Evolutionary conservation across 148 eudicot species (phyloP), one percentile per base, ranked within the genome.

Genomic region (Rheum nobile): DNA sequence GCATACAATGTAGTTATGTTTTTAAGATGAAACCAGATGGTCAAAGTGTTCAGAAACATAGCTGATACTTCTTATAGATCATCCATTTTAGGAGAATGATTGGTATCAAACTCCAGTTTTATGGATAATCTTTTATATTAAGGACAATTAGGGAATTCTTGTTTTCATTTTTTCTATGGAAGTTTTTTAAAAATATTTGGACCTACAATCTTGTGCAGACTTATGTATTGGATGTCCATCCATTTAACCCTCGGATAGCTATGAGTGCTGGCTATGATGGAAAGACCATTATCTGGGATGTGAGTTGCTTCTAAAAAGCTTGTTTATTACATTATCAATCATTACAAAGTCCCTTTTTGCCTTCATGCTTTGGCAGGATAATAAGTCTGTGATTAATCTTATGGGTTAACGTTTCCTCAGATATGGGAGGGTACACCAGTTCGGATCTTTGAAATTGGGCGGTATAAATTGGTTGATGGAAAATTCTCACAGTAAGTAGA

Each of bases 191-290:
- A 52, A 38, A 28, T 48, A 38, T 32, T 21, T 69, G 59, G 35
- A 39, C 35, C 38, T 76, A 55, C 70, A n/a, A 72, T 72, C 74
- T 52, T 80, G 70, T 32, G 75, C 91, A 94, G 98, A 91, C 98
- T 26, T 94, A 91, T 82, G 98, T 94, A 76, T 79, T 94, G 86
- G 98, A 94, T 79, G 98, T 94, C 80, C 98, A 94, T 82, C 98
- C 98, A 73, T 94, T 94, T 79, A 91, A 91, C 80, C 98, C 98
- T 72, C 88, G 98, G 74, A 91, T 94, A 77, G 98, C 98, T 73
- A 94, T 94, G 98, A 94, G 98, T 84, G 97, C 98, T 82, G 97
- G 98, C 46, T 94, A 94, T 77, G 98, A 94, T 79, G 98, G 98
- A 75, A 89, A 83, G 79, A 89, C 96, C 61, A 89, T 89, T 73